Evolutionary conservation across 2,329 filamentous ascomycete genomes (phyloP), one percentile per base, ranked within the genome.

Genomic region (Ceratocystis variospora): DNA sequence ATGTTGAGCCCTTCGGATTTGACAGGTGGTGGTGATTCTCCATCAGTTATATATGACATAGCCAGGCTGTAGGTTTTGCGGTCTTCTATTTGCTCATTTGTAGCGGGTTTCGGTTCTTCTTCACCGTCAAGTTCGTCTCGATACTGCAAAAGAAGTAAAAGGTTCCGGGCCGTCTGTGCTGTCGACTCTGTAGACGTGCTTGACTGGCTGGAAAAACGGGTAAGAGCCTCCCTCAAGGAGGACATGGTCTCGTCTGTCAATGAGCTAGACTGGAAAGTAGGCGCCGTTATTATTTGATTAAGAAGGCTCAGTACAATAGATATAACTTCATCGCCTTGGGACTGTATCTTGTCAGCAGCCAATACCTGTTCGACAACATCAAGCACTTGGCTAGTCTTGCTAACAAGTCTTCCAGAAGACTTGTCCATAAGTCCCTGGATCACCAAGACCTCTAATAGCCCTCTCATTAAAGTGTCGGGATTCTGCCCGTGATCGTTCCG

Each of bases 1-100:
- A 88, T 75, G 62, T 83, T 82, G 7, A 88, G 75, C 0, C 86
- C 86, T 71, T 88, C 84, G 0, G 82, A 83, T 2, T 84, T 80
- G n/a, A 88, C 84, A 0, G 86, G 86, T 0, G 86, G 80, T 0
- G 85, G 85, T 1, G 83, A 84, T 68, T 87, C 85, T 3, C 76
- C 73, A 25, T 80, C 77, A 1, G 81, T 83, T 61, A 88, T 82
- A 73, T 88, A 88, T 10, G 80, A 82, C 71, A 87, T 77, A 1
- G 85, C 85, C 17, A 88, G 76, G 65, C 76, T 79, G 71, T 87
- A 86, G 1, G 79, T 83, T 70, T 83, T 84, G 12, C 81, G 79
- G 70, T 87, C 84, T 70, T 87, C 84, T 15, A 81, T 71, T 65
- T 83, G 79, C 28, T 79, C 78, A 62, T 78, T 75, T 2, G 76